phyloP scores from a whole-genome alignment of 108 stramenopile species.

The Pinguiococcus pyrenoidosus region DNA sequence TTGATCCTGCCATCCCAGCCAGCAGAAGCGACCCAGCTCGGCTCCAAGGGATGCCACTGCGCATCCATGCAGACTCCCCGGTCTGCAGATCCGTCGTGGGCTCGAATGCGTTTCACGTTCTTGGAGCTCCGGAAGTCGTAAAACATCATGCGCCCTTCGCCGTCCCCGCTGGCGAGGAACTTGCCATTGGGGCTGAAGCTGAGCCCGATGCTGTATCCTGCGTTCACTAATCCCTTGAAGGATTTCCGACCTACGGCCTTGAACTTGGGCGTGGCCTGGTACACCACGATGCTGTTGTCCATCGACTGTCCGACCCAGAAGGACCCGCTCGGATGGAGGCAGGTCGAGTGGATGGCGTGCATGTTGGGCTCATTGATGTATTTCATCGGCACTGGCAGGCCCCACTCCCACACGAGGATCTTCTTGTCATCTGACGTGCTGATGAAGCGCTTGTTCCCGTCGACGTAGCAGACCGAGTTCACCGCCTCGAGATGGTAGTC shows the following conservation, averaged over 20 bases:
- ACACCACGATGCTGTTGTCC: constrained; percentile 88
- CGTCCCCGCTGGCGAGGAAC: constrained; percentile 85
- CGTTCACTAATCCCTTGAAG: constrained; percentile 83
- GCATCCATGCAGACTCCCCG: constrained; percentile 77
- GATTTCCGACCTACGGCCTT: constrained; percentile 50
- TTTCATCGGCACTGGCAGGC: constrained; percentile 96
- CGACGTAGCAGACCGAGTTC: constrained; percentile 87
- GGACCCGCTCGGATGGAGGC: constrained; percentile 62
- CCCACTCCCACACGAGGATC: constrained; percentile 95
- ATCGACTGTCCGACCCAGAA: constrained; percentile 74
- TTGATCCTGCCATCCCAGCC: constrained; percentile 98
- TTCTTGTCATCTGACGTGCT: constrained; percentile 95
- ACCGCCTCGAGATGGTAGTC: constrained; percentile 93
- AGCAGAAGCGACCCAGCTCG: constrained; percentile 77
- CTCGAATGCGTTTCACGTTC: constrained; percentile 11
- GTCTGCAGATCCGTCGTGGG: constrained; percentile 17
- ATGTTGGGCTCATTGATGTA: constrained; percentile 96
- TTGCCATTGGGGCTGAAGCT: constrained; percentile 80
- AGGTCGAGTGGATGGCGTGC: constrained; percentile 89
- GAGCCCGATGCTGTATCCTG: constrained; percentile 76
- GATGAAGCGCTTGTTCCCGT: constrained; percentile 76
- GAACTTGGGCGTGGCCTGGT: constrained; percentile 65
- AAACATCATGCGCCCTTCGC: constrained; percentile 78
- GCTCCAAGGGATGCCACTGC: constrained; percentile 89
- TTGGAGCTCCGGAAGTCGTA: constrained; percentile 84